Evolutionary conservation across 2,329 filamentous ascomycete species (phyloP), one percentile per base, ranked within the genome.

Genomic region (Neofusicoccum laricinum): DNA sequence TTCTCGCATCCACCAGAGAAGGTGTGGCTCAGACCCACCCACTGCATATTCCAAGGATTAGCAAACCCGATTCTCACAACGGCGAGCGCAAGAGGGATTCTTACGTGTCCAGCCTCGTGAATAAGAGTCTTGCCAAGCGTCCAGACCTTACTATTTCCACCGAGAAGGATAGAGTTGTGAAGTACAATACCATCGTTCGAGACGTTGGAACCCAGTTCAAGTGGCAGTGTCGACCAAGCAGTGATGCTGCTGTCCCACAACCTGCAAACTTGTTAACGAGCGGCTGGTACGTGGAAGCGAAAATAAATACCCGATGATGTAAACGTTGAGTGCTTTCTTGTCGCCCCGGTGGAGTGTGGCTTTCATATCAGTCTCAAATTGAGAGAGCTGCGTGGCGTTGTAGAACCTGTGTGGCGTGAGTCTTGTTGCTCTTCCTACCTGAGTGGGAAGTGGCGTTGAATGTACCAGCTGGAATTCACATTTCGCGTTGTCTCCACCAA

Each of bases 21-120:
- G 50, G 80, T 81, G 71, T 84, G 81, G 68, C 75, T 76, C 25
- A 84, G 76, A 58, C 81, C 80, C 61, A 83, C 71, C 81, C 81
- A 83, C 73, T 58, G 19, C 6, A 6, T 17, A 11, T 8, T 5
- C 12, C 17, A 4, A 19, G 5, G 5, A 34, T 58, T 8, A 45
- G 51, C 19, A 32, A 17, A 51, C 1, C 4, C 7, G 25, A 6
- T 30, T 30, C 7, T 4, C 25, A 30, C 25, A 1, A 6, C 25
- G 25, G 25, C 4, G 7, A 30, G 25, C 25, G 25, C 25, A 30
- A 2, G 25, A 6, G 25, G 25, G 14, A 14, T 3, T 43, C 53
- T 15, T 34, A 58, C 53, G 3, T 83, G 81, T 15, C 81, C 81
- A 48, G 79, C 72, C 71, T 83, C 81, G 73, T 82, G 80, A 40